These are phyloP conservation scores for Hyaloscypha finlandica DNA, from an alignment of 495 filamentous ascomycete species.

Conservation along the genomic window DNA sequence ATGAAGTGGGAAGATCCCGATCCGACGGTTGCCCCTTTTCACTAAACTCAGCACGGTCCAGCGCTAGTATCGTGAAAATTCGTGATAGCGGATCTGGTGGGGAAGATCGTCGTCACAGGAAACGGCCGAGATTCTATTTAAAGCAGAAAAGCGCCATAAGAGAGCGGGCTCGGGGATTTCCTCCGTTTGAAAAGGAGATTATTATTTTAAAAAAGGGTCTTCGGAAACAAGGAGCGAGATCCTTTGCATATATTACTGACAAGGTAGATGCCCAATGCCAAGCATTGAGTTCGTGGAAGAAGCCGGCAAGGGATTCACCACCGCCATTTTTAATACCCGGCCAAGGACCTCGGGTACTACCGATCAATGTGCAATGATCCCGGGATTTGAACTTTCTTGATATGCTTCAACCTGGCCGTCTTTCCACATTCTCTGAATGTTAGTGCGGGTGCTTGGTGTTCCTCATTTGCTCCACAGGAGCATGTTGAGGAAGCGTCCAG, in stretches of 20 bases:
- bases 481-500: not conserved
- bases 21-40: not conserved
- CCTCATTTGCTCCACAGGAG: not conserved
- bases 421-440: not conserved
- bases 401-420: not conserved
- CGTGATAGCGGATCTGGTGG: conserved; percentile 17
- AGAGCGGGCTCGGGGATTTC: not conserved
- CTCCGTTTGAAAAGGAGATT: not conserved
- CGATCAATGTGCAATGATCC: not conserved
- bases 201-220: not conserved
- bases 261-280: not conserved
- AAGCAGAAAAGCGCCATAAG: not conserved
- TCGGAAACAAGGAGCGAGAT: not conserved
- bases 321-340: not conserved
- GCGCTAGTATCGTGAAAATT: not conserved
- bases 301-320: not conserved
- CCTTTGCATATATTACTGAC: not conserved
- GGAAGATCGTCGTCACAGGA: not conserved
- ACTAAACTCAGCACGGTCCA: conserved; percentile 3
- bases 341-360: not conserved
- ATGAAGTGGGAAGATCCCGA: not conserved
- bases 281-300: not conserved
- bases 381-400: not conserved
- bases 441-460: not conserved
- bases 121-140: not conserved